Evolutionary conservation across 1,284 basidiomycete species (phyloP).

Genomic region (Athelia psychrophila): DNA sequence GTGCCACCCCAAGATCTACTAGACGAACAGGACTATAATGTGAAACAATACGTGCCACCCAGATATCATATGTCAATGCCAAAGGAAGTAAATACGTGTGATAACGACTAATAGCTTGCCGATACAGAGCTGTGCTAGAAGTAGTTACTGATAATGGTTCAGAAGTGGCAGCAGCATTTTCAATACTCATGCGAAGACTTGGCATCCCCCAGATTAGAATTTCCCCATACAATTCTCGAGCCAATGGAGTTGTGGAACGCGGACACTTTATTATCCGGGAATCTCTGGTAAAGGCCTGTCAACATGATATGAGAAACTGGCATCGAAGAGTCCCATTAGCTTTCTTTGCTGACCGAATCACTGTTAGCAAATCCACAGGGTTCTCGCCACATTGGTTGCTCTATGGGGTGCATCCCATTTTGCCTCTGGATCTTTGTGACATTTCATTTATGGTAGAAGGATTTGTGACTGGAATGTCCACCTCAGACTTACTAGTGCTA

Average conservation of each 20-base stretch:
- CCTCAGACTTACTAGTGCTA: not conserved
- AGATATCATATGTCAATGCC: constrained; percentile 24
- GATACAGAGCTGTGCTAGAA: not conserved
- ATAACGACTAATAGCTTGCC: constrained; percentile 2
- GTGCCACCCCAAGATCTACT: constrained; percentile 5
- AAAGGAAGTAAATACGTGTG: constrained; percentile 6
- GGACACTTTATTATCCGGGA: not conserved
- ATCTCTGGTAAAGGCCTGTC: not conserved
- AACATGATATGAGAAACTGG: not conserved
- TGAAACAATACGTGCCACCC: constrained; percentile 2
- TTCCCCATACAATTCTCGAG: not conserved
- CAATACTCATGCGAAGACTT: not conserved
- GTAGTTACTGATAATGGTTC: not conserved
- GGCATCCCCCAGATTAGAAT: not conserved
- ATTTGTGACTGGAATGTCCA: not conserved
- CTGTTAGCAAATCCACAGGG: not conserved
- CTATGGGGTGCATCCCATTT: not conserved
- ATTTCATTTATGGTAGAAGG: not conserved
- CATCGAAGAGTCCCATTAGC: not conserved
- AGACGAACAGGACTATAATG: too few species aligned
- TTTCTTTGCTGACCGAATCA: not conserved
- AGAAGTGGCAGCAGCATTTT: not conserved
- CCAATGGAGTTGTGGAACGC: not conserved
- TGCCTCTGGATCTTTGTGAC: not conserved
- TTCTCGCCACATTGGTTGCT: not conserved